Evolutionary conservation across 2,329 filamentous ascomycete species (phyloP).

Genomic region (Diaporthe sp.): DNA sequence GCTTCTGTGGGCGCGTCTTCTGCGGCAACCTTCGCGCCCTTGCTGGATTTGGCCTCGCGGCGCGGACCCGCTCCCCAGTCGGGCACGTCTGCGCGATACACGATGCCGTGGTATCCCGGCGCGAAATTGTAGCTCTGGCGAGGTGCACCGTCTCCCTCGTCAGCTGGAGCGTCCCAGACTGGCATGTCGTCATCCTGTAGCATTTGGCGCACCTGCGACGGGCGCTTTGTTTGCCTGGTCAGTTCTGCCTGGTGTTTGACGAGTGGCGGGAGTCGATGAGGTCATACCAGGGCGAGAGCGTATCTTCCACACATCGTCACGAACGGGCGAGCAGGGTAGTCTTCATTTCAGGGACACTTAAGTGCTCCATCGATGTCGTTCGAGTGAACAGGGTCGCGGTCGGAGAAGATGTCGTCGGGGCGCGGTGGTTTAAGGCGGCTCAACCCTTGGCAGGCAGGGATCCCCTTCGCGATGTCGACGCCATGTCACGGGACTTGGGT

Average conservation of each 20-base stretch:
- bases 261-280: neutral
- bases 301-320: slow-evolving; percentile 54
- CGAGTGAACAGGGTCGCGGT: neutral
- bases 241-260: neutral
- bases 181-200: slow-evolving; percentile 82
- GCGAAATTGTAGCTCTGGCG: slow-evolving; percentile 94
- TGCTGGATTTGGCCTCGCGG: slow-evolving; percentile 45
- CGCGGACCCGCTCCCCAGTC: slow-evolving; percentile 68
- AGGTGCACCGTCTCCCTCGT: slow-evolving; percentile 72
- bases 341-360: neutral
- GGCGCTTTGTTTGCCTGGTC: slow-evolving; percentile 67
- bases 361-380: neutral
- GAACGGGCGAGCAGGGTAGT: too few species aligned
- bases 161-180: slow-evolving; percentile 78
- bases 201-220: slow-evolving; percentile 80
- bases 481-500: slow-evolving; percentile 32
- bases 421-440: neutral
- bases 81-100: slow-evolving; percentile 83
- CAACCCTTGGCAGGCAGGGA: slow-evolving; percentile 11
- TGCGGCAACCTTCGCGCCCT: slow-evolving; percentile 42
- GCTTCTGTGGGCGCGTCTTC: slow-evolving; percentile 11
- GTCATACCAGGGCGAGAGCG: slow-evolving; percentile 53
- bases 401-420: neutral
- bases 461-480: slow-evolving; percentile 27
- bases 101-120: slow-evolving; percentile 85